Conservation (phyloP, 371 early-diverging fungal genomes). For the Chytridium lagenaria region DNA sequence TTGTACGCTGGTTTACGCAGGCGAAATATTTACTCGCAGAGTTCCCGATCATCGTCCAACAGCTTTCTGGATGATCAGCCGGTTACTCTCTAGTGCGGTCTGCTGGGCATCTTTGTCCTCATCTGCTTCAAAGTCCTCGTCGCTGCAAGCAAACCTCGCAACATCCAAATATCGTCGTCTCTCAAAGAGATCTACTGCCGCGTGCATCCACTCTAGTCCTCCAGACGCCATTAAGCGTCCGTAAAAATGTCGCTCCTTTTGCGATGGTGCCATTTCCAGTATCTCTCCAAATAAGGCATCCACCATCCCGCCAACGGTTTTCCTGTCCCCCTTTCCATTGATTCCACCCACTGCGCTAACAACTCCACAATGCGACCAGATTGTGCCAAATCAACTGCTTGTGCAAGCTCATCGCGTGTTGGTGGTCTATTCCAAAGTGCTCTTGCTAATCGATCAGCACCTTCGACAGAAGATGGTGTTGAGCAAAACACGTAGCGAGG, state of each 20-base stretch:
- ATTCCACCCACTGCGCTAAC: constrained; percentile 6
- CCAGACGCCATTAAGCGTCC: constrained; percentile 13
- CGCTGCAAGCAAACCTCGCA: constrained; percentile 1
- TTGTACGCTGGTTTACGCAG: too few relatives aligned
- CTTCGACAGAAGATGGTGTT: constrained; percentile 4
- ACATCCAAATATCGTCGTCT: constrained; percentile 8
- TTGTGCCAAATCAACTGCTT: background rate
- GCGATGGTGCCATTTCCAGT: constrained; percentile 10
- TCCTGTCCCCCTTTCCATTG: background rate
- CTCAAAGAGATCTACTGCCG: constrained; percentile 13
- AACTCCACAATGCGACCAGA: background rate
- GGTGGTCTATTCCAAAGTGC: background rate
- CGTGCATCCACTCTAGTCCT: constrained; percentile 14
- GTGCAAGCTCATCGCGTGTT: background rate
- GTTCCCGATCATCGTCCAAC: background rate
- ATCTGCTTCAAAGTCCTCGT: constrained; percentile 1
- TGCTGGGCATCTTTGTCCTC: too few relatives aligned
- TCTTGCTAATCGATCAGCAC: background rate
- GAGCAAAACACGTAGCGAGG: constrained; percentile 15
- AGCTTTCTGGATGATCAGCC: background rate
- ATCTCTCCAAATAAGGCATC: constrained; percentile 16
- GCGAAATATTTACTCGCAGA: too few relatives aligned
- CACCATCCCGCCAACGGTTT: constrained; percentile 12
- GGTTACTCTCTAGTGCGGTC: background rate
- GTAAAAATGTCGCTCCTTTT: constrained; percentile 1